These are phyloP conservation scores for Gillenia trifoliata DNA, from an alignment of 306 rosid genomes.

Conservation along the genomic window DNA sequence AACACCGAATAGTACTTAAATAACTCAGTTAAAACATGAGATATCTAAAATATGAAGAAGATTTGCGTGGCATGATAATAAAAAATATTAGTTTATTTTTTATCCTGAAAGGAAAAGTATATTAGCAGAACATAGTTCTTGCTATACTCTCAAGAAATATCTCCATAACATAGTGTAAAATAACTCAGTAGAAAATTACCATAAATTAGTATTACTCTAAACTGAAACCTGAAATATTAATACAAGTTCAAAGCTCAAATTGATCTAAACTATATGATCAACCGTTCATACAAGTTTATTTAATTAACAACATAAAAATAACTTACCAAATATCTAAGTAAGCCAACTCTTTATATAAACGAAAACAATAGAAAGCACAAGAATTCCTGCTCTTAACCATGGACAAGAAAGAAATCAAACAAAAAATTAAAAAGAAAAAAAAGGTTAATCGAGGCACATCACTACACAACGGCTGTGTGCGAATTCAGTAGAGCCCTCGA, in stretches of 20 bases:
- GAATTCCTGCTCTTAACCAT: not conserved
- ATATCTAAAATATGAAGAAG: not conserved
- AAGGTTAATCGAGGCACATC: not conserved
- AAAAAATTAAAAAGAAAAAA: not conserved
- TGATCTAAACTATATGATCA: not conserved
- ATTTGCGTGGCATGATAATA: too few relatives aligned
- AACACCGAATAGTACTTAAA: not conserved
- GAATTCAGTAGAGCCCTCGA: conserved; percentile 34
- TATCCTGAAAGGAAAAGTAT: not conserved
- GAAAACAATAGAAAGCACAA: not conserved
- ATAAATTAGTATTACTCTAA: not conserved
- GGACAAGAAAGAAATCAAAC: not conserved
- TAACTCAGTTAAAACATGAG: not conserved
- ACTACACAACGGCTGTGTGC: not conserved
- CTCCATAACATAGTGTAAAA: not conserved
- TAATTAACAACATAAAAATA: not conserved
- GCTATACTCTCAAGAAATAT: not conserved
- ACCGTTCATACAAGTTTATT: not conserved
- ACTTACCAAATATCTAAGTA: not conserved
- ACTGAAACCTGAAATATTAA: not conserved
- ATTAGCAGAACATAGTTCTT: not conserved
- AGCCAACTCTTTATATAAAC: not conserved
- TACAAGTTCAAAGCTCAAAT: not conserved
- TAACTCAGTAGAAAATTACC: not conserved
- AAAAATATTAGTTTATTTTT: too few relatives aligned